Evolutionary conservation across 768 basidiomycete species (phyloP), one percentile per base, ranked within the genome.

Genomic region (Termitomyces sp.): DNA sequence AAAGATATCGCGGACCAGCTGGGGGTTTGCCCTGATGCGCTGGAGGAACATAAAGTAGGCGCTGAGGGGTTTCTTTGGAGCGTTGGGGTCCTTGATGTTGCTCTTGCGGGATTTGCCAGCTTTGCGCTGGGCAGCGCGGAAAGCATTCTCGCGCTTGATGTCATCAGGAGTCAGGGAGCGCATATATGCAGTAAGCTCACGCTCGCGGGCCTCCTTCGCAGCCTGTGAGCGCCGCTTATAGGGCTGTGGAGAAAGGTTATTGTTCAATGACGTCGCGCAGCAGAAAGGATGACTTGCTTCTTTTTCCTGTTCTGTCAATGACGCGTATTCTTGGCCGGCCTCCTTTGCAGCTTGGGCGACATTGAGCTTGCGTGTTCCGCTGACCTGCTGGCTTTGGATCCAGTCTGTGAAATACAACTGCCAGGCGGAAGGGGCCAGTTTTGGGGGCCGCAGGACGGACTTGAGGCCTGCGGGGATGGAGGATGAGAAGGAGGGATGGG

Each of bases 41-140:
- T 94, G 93, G 61, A 96, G 70, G 76, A 94, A 97, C 86, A 95
- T 90, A 62, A 97, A 96, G 66, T 96, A 97, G 0, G 94, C 93
- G 67, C 85, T 88, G 43, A 96, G 82, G 6, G 94, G 94, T 67
- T 96, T 96, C 84, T 94, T 95, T 3, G 94, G 94, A 8, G 93
- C 94, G 67, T 97, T 96, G 34, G 94, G 94, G 68, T 97, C 94
- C 75, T 95, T 96, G 73, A 97, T 89, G 69, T 97, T 97, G 62
- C 88, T 88, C 80, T 89, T 91, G 60, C 92, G 81, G 39, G 90
- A 94, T 71, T 93, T 94, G 60, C 94, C 94, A 16, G 91, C 89
- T 72, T 92, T 93, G 58, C 94, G 86, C 72, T 96, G 94, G 30
- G 92, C 91, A 40, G 94, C 86, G 41, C 94, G 86, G 73, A 88